A percentile compares a stretch with the other conserved stretches of the same genome.
Evolutionary conservation across 2,329 filamentous ascomycete genomes (phyloP).

Genomic region (Colletotrichum trifolii): DNA sequence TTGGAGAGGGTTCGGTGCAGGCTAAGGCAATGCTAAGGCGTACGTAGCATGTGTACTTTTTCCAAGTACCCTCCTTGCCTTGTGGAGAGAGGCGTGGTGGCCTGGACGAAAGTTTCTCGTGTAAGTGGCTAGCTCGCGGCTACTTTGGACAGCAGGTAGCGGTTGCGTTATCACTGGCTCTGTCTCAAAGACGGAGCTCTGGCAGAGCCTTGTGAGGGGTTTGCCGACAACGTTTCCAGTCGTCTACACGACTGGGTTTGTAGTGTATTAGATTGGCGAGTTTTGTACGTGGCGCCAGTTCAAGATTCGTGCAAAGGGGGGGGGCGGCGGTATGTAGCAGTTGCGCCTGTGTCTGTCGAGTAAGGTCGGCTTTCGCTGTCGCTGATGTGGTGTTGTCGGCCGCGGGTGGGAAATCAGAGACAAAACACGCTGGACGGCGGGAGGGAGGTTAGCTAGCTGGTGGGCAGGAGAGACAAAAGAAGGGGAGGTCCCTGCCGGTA

Average conservation of each 20-base stretch:
- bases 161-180: conserved; percentile 22
- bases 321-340: background rate
- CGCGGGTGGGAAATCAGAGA: conserved; percentile 21
- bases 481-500: conserved; percentile 30
- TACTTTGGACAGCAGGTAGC: conserved; percentile 3
- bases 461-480: conserved; percentile 30
- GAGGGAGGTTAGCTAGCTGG: conserved; percentile 26
- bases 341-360: background rate
- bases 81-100: conserved; percentile 13
- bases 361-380: background rate
- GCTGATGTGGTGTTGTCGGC: conserved; percentile 2
- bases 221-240: background rate
- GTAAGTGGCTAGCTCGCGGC: conserved; percentile 23
- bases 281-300: conserved; percentile 7
- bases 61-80: conserved; percentile 22
- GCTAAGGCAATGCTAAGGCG: conserved; percentile 27
- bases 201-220: background rate
- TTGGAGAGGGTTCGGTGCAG: conserved; percentile 35
- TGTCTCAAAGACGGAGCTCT: background rate
- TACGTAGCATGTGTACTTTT: conserved; percentile 20
- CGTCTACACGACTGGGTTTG: background rate
- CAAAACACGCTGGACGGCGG: conserved; percentile 24
- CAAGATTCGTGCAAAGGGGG: background rate
- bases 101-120: conserved; percentile 29
- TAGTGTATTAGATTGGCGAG: conserved; percentile 10